Percentiles rank a stretch among this genome's conserved stretches.
These are phyloP conservation scores for Dothidotthia symphoricarpi DNA, from an alignment of 2,329 filamentous ascomycete genomes.

Conservation along the genomic window DNA sequence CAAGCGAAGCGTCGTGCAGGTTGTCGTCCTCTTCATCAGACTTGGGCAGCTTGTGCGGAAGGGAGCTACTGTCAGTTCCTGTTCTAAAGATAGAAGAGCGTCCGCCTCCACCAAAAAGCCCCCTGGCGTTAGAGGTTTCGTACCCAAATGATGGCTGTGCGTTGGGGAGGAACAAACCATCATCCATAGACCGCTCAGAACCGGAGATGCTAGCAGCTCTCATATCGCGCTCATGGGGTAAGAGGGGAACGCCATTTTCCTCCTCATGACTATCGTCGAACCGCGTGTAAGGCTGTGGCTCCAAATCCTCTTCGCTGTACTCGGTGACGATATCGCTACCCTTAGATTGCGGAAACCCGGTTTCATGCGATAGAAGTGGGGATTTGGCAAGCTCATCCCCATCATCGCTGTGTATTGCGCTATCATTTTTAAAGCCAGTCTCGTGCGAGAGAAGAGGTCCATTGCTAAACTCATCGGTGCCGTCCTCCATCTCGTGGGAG, in stretches of 20 bases:
- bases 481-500: constrained; percentile 3
- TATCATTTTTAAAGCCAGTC: neutral
- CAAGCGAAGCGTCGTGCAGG: constrained; percentile 28
- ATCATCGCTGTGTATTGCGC: constrained; percentile 8
- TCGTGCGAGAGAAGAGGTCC: constrained; percentile 18
- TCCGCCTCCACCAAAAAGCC: constrained; percentile 9
- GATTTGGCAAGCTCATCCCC: constrained; percentile 26
- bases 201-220: constrained; percentile 12
- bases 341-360: constrained; percentile 17
- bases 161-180: constrained; percentile 5
- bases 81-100: constrained; percentile 18
- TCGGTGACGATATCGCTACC: constrained; percentile 13
- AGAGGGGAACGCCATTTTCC: constrained; percentile 17
- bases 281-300: constrained; percentile 11
- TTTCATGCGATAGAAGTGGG: constrained; percentile 43
- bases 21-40: constrained; percentile 32
- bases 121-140: constrained; percentile 9
- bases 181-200: constrained; percentile 15
- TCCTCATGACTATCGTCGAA: constrained; percentile 9
- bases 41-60: constrained; percentile 29
- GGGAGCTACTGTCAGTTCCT: constrained; percentile 21
- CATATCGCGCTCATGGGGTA: constrained; percentile 24
- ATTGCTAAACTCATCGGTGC: constrained; percentile 10
- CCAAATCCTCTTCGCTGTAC: constrained; percentile 10
- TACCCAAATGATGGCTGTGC: constrained; percentile 12